A percentile compares a stretch with the other conserved stretches of the same genome.
phyloP scores from a whole-genome alignment of 306 rosid species.

The Castanospermum australe region DNA sequence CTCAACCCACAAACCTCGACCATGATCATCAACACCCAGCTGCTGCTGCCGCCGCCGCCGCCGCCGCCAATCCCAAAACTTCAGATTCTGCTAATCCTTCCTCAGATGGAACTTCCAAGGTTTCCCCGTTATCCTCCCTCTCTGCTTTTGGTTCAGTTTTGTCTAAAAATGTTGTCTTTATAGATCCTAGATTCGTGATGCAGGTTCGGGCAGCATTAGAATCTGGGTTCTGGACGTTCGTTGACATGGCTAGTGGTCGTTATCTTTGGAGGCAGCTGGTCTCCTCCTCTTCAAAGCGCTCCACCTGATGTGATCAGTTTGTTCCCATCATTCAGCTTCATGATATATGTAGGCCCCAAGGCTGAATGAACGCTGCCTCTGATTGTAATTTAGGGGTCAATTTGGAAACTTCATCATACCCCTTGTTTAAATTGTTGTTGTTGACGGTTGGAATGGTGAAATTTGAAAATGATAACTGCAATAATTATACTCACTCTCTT shows the following conservation, averaged over 20 bases:
- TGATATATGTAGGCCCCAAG: not conserved
- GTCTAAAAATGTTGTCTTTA: not conserved
- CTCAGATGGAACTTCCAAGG: constrained; percentile 14
- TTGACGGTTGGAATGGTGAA: not conserved
- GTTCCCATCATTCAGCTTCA: not conserved
- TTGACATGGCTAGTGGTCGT: constrained; percentile 92
- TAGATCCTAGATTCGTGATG: not conserved
- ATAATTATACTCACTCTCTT: not conserved
- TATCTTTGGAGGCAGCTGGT: constrained; percentile 80
- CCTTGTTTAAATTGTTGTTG: not conserved
- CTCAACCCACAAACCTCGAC: constrained; percentile 11
- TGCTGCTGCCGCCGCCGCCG: not conserved
- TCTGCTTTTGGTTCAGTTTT: not conserved
- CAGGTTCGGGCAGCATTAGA: constrained; percentile 58
- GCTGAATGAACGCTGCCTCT: not conserved
- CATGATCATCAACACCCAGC: not conserved
- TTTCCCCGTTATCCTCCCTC: not conserved
- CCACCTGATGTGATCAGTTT: constrained; percentile 30
- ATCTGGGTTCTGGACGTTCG: constrained; percentile 75
- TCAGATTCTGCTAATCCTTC: constrained; percentile 34
- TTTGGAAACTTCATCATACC: constrained; percentile 10
- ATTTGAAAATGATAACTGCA: not conserved
- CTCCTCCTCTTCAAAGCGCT: constrained; percentile 38
- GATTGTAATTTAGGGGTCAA: not conserved
- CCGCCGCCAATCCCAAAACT: constrained; percentile 6